Base-by-base conservation (phyloP, 139 green algal species). In the Microglena sp. region DNA sequence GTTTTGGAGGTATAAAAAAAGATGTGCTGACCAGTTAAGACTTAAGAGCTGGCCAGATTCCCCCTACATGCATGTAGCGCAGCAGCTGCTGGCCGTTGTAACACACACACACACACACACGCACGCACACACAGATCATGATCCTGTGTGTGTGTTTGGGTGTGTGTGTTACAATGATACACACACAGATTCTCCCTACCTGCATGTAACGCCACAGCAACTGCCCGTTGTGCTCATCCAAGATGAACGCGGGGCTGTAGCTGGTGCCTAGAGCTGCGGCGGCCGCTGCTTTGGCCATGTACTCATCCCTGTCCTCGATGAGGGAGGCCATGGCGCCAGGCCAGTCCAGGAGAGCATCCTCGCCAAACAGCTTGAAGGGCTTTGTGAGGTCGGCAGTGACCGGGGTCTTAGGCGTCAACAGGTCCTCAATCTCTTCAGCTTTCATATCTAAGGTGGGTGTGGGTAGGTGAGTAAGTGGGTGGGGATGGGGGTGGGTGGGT, bases 271-370 rank as follows among this genome's bases (percentile, higher is more conserved):
- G 61, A 6, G 79, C 76, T 21, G 82, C 83, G 5, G 83, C 82
- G 6, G 81, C 84, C 21, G 77, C 45, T 2, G 79, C 75, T 2
- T 68, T 66, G 1, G 87, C 89, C 89, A 96, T 95, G 83, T 82
- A 92, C 5, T 40, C 61, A 59, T 96, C 90, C 0, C 90, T 76
- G 58, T 92, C 81, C 1, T 78, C 0, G 15, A 96, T 89, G 55
- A 96, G 60, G 0, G 86, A 68, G 2, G 66, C 45, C 64, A 79
- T 56, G 22, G 89, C 90, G 2, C 89, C 89, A 1, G 89, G 89
- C 85, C 85, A 95, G 56, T 83, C 75, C 50, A 95, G 69, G 54
- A 96, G 68, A 2, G 90, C 89, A 44, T 96, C 90, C 70, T 96
- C 87, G 6, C 87, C 87, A 66, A 80, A 88, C 55, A 95, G 64